Evolutionary conservation across 345 rosid species (phyloP), one percentile per base, ranked within the genome.

Genomic region (Camelina hispida): DNA sequence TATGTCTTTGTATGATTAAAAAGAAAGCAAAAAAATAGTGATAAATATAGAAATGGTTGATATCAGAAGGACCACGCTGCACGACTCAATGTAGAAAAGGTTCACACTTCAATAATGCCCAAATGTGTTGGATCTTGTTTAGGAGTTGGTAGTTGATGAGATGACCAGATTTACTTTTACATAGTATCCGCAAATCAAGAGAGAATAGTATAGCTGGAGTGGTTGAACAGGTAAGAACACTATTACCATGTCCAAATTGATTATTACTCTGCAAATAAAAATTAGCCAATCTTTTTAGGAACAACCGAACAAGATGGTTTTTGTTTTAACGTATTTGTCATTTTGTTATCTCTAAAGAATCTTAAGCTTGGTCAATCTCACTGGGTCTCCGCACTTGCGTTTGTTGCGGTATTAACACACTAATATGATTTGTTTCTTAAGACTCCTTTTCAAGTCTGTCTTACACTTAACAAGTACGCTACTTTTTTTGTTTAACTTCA

Each of bases 361-460:
- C 80, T 76, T 22, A 44, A 44, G 61, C 38, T 68, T 62, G 35
- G 80, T 69, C 75, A 76, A 64, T 17, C 74, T 60, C 30, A 28
- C 22, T 61, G 68, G 66, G 17, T 50, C 68, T 22, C 58, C 23
- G 46, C 79, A 54, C 50, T 53, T 53, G 56, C 79, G 74, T 76
- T 43, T 61, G 74, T 69, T 76, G 79, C 79, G 74, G 74, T 68
- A 16, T 69, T 54, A 62, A 37, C 80, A 77, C 75, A 62, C 30
- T 13, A 37, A 7, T 28, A 77, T 77, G 72, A 77, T 77, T 70
- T 54, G 23, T 6, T 70, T 17, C 23, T 34, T 37, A 75, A 32
- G 46, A 63, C 66, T 70, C 66, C 44, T 64, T 54, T 43, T 64
- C 38, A 73, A 73, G 71, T 56, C 53, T 70, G 71, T 77, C 76